A percentile compares a stretch with the other conserved stretches of the same genome.
phyloP scores from a whole-genome alignment of 140 eudicot genomes.

The Cichorium intybus region DNA sequence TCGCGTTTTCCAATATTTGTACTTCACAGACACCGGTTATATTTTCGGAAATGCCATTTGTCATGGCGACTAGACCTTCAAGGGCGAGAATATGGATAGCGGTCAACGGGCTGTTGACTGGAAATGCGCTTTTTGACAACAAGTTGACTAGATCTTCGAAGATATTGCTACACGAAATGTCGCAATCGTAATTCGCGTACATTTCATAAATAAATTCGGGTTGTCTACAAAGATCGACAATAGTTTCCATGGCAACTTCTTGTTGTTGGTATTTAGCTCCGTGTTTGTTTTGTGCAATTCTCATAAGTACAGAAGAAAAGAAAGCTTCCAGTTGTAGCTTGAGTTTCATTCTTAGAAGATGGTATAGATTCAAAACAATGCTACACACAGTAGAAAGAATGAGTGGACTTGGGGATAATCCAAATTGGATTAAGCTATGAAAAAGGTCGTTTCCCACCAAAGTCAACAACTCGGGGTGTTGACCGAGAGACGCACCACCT shows the following conservation, averaged over 20 bases:
- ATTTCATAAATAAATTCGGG: constrained; percentile 75
- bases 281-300: constrained; percentile 71
- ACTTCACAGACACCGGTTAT: constrained; percentile 43
- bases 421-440: constrained; percentile 67
- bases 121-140: constrained; percentile 87
- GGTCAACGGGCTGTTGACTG: constrained; percentile 73
- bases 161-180: constrained; percentile 79
- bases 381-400: constrained; percentile 80
- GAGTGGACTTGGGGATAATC: constrained; percentile 72
- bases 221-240: constrained; percentile 88
- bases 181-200: constrained; percentile 87
- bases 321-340: constrained; percentile 84
- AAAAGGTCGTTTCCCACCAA: constrained; percentile 77
- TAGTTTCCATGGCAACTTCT: constrained; percentile 94
- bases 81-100: constrained; percentile 86
- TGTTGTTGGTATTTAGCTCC: constrained; percentile 89
- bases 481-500: constrained; percentile 64
- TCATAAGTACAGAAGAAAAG: constrained; percentile 72
- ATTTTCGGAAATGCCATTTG: constrained; percentile 78
- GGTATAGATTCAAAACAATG: constrained; percentile 69
- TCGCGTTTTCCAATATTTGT: constrained; percentile 35
- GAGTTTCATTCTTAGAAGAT: constrained; percentile 61
- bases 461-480: constrained; percentile 66
- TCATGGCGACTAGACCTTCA: constrained; percentile 81
- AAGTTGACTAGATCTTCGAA: constrained; percentile 91